Conservation (phyloP, 192 early-diverging fungal genomes). For the Globomyces pollinis-pini region DNA sequence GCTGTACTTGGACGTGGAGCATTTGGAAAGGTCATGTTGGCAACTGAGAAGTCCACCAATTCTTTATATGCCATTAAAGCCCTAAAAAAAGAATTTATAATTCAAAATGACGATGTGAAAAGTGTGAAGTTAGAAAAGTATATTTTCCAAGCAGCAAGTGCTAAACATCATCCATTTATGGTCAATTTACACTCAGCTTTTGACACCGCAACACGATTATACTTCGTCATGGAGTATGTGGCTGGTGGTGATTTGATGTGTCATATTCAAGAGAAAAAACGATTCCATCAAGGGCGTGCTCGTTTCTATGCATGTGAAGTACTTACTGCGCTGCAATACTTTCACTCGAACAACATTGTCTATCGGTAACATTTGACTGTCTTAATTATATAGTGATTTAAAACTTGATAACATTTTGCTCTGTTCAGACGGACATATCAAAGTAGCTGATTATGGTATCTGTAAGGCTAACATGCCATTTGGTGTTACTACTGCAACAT, state of each 20-base stretch:
- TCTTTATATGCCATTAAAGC: conserved; percentile 94
- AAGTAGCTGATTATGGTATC: conserved; percentile 96
- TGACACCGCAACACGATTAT: conserved; percentile 84
- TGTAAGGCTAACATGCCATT: conserved; percentile 77
- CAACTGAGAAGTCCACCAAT: conserved; percentile 71
- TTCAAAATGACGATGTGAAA: conserved; percentile 95
- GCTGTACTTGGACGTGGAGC: conserved; percentile 93
- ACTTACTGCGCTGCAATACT: conserved; percentile 86
- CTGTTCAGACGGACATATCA: conserved; percentile 86
- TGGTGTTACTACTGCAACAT: conserved; percentile 41
- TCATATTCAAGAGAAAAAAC: conserved; percentile 83
- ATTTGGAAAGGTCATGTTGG: conserved; percentile 99
- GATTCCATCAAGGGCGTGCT: conserved; percentile 80
- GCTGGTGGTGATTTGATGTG: conserved; percentile 96
- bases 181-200: conserved; percentile 94
- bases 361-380: conserved; percentile 68
- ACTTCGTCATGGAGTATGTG: conserved; percentile 99
- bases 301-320: conserved; percentile 98
- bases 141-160: conserved; percentile 83
- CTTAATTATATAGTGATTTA: conserved; percentile 55
- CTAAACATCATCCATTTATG: conserved; percentile 86
- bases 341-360: conserved; percentile 89
- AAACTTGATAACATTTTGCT: conserved; percentile 95
- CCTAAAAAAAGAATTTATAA: conserved; percentile 90
- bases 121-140: conserved; percentile 70